Base-by-base conservation (phyloP, 176 grass and related monocot genomes). In the Rhynchospora tenuis region DNA sequence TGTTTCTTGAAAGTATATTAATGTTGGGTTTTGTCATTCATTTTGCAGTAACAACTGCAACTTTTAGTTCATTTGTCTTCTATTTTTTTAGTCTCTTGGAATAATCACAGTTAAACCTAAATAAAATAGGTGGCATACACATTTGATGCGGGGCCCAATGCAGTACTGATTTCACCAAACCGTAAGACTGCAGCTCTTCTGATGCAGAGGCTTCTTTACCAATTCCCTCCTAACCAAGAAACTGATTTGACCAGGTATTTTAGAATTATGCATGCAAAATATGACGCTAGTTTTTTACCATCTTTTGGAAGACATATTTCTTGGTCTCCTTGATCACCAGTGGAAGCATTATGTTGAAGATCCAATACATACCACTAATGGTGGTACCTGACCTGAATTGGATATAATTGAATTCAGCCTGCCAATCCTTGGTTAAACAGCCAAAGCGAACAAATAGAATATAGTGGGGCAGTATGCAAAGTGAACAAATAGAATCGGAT, bases 131-230 rank as follows among this genome's bases (percentile, higher is more conserved):
- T 90, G 22, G 96, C 91, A 1, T 95, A 95, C 86, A 99, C 96
- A 14, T 99, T 99, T 14, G 96, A 99, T 84, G 96, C 96, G 12
- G 96, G 93, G 77, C 96, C 96, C 10, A 95, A 99, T 43, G 93
- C 91, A 14, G 95, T 98, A 45, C 31, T 98, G 28, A 90, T 98
- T 83, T 73, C 93, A 83, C 86, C 44, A 33, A 95, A 99, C 73
- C 91, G 89, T 61, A 95, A 93, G 22, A 86, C 83, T 2, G 93
- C 93, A 13, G 11, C 84, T 9, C 85, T 92, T 92, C 88, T 99
- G 72, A 89, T 98, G 48, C 82, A 88, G 65, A 91, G 85, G 84
- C 96, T 98, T 19, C 43, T 98, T 23, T 93, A 87, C 42, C 85
- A 51, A 48, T 98, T 98, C 73, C 92, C 96, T 61, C 92, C 95